These are phyloP conservation scores for Mycena alexandri DNA, from an alignment of 768 basidiomycete species.

Conservation along the genomic window DNA sequence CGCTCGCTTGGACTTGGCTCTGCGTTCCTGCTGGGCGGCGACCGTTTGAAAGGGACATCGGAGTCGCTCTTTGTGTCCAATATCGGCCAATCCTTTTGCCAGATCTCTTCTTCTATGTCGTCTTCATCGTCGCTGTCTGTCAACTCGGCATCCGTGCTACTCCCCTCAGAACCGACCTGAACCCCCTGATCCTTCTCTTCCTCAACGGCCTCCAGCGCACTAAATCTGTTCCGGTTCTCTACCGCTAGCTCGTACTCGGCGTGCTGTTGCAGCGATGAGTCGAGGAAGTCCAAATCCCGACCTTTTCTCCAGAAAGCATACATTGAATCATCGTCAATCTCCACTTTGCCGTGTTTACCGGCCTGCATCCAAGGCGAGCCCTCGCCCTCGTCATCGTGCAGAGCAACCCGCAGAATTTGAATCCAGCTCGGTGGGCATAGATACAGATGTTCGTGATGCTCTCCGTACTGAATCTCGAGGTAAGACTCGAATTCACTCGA, in stretches of 20 bases:
- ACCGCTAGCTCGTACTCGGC: conserved; percentile 16
- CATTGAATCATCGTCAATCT: conserved; percentile 45
- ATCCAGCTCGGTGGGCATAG: conserved; percentile 64
- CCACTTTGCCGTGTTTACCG: conserved; percentile 40
- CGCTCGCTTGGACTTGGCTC: background rate
- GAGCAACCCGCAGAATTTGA: conserved; percentile 25
- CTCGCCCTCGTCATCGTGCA: conserved; percentile 34
- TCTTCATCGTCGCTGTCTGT: conserved; percentile 35
- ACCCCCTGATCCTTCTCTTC: background rate
- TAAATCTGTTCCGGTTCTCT: conserved; percentile 29
- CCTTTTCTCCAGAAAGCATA: conserved; percentile 67
- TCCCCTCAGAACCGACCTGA: conserved; percentile 12
- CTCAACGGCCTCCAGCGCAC: conserved; percentile 4
- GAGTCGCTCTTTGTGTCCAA: background rate
- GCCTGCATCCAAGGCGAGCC: conserved; percentile 50
- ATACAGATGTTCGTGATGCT: conserved; percentile 57
- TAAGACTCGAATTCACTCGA: conserved; percentile 56
- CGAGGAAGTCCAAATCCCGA: conserved; percentile 63
- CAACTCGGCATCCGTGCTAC: conserved; percentile 1
- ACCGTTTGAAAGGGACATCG: background rate
- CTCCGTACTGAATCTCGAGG: conserved; percentile 60
- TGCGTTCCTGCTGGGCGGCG: too few species aligned
- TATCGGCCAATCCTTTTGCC: conserved; percentile 42
- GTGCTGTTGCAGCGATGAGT: conserved; percentile 23
- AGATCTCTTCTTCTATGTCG: conserved; percentile 45